A percentile compares a stretch with the other conserved stretches of the same genome.
These are phyloP conservation scores for Mrakia frigida DNA, from an alignment of 768 basidiomycete genomes.

Conservation along the genomic window DNA sequence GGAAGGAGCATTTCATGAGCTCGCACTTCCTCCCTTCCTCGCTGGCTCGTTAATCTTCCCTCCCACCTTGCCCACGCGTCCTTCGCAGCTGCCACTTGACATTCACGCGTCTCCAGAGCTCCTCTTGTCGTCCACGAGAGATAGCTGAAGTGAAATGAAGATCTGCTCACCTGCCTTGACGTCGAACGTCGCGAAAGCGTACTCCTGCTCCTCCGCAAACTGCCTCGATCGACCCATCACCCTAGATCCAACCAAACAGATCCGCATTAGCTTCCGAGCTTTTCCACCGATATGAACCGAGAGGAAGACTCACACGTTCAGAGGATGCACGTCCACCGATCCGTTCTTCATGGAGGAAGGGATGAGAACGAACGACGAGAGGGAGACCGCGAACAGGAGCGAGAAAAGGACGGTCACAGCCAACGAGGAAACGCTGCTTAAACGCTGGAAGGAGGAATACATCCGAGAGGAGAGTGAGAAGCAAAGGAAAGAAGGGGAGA, in stretches of 20 bases:
- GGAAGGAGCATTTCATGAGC: not conserved
- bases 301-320: conserved; percentile 61
- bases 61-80: too few relatives aligned
- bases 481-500: not conserved
- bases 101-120: too few relatives aligned
- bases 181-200: conserved; percentile 75
- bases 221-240: conserved; percentile 34
- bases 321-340: conserved; percentile 53
- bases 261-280: not conserved
- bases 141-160: not conserved
- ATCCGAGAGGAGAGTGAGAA: not conserved
- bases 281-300: not conserved
- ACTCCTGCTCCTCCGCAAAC: conserved; percentile 59
- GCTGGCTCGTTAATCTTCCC: not conserved
- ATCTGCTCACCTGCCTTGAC: conserved; percentile 62
- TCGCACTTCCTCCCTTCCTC: not conserved
- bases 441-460: conserved; percentile 22
- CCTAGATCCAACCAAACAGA: not conserved
- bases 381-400: conserved; percentile 62
- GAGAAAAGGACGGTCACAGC: conserved; percentile 57
- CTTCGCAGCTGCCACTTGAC: too few relatives aligned
- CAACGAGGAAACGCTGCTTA: conserved; percentile 11
- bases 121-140: too few relatives aligned
- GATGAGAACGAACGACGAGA: conserved; percentile 63
- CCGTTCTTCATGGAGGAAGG: conserved; percentile 35